These are phyloP conservation scores for Colletotrichum filicis DNA, from an alignment of 2,329 filamentous ascomycete species.

Conservation along the genomic window DNA sequence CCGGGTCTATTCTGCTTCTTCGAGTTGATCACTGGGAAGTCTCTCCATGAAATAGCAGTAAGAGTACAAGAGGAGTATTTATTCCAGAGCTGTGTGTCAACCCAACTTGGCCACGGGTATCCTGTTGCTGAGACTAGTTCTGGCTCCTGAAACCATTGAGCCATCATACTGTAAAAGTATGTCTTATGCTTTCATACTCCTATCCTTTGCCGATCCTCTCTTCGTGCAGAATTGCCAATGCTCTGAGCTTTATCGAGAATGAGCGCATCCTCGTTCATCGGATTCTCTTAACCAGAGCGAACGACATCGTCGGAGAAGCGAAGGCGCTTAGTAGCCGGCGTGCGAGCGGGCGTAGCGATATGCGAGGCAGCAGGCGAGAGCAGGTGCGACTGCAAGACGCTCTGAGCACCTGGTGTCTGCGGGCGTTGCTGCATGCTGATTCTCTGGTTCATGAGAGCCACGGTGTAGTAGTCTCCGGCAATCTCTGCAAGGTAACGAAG, in stretches of 20 bases:
- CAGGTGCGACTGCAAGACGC: not conserved
- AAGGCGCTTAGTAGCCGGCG: not conserved
- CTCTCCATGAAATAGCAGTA: not conserved
- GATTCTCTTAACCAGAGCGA: not conserved
- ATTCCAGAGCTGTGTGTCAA: no score
- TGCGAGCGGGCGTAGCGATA: no score
- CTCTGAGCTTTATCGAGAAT: not conserved
- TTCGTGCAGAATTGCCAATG: not conserved
- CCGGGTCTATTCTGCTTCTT: not conserved
- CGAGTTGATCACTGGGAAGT: not conserved
- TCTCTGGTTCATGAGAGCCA: not conserved
- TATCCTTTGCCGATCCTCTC: not conserved
- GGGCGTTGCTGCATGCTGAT: not conserved
- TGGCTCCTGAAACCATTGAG: not conserved
- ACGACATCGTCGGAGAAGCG: not conserved
- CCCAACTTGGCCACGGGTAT: no score
- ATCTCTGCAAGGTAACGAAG: not conserved
- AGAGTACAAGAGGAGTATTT: no score
- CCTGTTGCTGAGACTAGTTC: not conserved
- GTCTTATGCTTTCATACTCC: not conserved
- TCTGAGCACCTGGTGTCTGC: not conserved
- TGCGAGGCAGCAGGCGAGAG: not conserved
- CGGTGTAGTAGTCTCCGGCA: not conserved
- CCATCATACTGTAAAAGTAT: not conserved
- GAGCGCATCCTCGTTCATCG: accelerated